Evolutionary conservation across 352 stramenopile genomes (phyloP), one percentile per base, ranked within the genome.

Genomic region (Phytopythium aichiense): DNA sequence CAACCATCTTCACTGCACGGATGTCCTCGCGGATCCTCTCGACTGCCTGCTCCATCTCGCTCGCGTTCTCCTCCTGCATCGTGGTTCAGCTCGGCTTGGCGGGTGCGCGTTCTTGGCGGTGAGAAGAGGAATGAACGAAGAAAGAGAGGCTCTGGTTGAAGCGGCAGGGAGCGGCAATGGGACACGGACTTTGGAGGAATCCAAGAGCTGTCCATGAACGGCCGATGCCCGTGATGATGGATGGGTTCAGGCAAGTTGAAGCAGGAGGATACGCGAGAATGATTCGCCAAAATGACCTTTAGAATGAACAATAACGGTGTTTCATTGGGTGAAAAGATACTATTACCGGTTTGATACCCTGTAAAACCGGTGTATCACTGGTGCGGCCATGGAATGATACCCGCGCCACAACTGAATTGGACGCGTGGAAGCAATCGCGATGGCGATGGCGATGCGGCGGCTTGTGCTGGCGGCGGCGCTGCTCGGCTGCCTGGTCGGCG

Each of bases 391-490:
- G 38, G 38, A 45, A n/a, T 45, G 38, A 7, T 20, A 2, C 16
- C 16, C 11, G 9, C 37, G 9, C 37, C 37, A 42, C 13, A n/a
- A 6, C n/a, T 51, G 45, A n/a, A 6, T 45, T 51, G 45, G n/a
- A 30, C 45, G 45, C 45, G 45, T 51, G 45, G 45, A 51, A 25
- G 7, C n/a, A 31, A 7, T 18, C 12, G 31, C 42, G n/a, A 28
- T 28, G 46, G 15, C 64, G 23, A 7, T 49, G 49, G 43, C 38
- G 33, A 33, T 74, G 51, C 25, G 66, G 55, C 53, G 66, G 55
- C 51, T 67, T 6, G 43, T 72, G 48, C 60, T 56, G 42, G 64
- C 54, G 33, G 38, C 68, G 40, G 49, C 22, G 52, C 37, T 50
- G 54, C 35, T 59, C 25, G 23, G 22, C 20, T 37, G 22, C 22